These are phyloP conservation scores for Citrus australasica DNA, from an alignment of 345 rosid species.

Conservation along the genomic window DNA sequence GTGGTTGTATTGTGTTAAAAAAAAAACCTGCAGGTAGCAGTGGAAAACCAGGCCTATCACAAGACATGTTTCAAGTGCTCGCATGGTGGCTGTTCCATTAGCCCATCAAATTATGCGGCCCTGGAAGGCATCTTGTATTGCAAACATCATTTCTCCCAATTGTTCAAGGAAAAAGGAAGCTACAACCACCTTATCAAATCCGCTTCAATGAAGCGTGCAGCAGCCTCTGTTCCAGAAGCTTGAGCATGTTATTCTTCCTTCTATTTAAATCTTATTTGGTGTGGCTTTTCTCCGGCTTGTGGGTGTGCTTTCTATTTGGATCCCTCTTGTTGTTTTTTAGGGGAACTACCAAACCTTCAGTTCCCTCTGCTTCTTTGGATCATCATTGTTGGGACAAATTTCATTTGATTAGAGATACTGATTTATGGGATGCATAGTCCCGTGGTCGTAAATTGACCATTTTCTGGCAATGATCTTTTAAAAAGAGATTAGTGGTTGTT, in stretches of 20 bases:
- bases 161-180: constrained; percentile 98
- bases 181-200: constrained; percentile 89
- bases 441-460: constrained; percentile 4
- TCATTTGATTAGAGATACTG: constrained; percentile 9
- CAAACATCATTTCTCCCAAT: constrained; percentile 96
- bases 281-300: constrained; percentile 8
- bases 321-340: constrained; percentile 8
- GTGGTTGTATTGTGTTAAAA: neutral
- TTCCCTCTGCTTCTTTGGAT: neutral
- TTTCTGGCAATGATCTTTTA: neutral
- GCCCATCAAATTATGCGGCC: constrained; percentile 98
- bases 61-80: constrained; percentile 96
- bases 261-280: neutral
- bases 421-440: constrained; percentile 9
- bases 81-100: constrained; percentile 87
- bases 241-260: constrained; percentile 22
- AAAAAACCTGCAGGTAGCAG: constrained; percentile 61
- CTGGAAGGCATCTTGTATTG: constrained; percentile 90
- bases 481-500: neutral
- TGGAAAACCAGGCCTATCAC: constrained; percentile 83
- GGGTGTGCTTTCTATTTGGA: constrained; percentile 22
- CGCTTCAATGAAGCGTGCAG: constrained; percentile 72
- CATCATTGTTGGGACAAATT: neutral
- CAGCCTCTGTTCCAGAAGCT: constrained; percentile 62
- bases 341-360: constrained; percentile 4